phyloP scores from a whole-genome alignment of 345 rosid genomes.

The Salix arbutifolia region DNA sequence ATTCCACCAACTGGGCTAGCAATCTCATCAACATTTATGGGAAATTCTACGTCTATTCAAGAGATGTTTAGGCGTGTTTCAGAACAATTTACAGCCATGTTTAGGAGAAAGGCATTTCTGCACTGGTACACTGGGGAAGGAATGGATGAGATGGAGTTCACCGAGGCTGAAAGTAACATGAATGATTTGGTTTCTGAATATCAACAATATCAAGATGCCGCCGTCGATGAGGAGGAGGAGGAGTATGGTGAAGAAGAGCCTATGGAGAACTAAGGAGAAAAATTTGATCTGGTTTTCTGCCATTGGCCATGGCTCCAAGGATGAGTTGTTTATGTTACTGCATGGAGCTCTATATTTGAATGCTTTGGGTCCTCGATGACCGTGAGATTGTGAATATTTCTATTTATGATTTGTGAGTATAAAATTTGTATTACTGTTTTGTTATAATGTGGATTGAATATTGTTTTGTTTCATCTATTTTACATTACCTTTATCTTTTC shows the following conservation, averaged over 20 bases:
- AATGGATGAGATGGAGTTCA: slow-evolving; percentile 96
- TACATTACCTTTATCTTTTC: too few species aligned
- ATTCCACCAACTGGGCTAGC: slow-evolving; percentile 66
- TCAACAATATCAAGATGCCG: slow-evolving; percentile 84
- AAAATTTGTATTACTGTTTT: not conserved
- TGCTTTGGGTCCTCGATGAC: not conserved
- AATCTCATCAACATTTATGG: slow-evolving; percentile 77
- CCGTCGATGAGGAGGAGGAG: slow-evolving; percentile 57
- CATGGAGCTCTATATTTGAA: slow-evolving; percentile 20
- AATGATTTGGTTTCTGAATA: slow-evolving; percentile 87
- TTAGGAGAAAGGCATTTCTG: slow-evolving; percentile 56
- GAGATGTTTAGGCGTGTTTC: slow-evolving; percentile 61
- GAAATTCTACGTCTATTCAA: slow-evolving; percentile 68
- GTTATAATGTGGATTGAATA: not conserved
- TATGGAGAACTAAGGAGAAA: slow-evolving; percentile 25
- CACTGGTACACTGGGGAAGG: slow-evolving; percentile 96
- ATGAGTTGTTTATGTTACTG: not conserved
- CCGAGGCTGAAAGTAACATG: slow-evolving; percentile 91
- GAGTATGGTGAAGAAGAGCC: slow-evolving; percentile 55
- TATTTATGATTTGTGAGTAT: not conserved
- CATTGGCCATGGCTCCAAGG: not conserved
- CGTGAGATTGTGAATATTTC: not conserved
- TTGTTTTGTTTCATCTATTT: too few species aligned
- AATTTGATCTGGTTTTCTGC: not conserved
- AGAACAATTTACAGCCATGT: slow-evolving; percentile 60